phyloP scores from a whole-genome alignment of 495 filamentous ascomycete genomes.

The Penicillium steckii region DNA sequence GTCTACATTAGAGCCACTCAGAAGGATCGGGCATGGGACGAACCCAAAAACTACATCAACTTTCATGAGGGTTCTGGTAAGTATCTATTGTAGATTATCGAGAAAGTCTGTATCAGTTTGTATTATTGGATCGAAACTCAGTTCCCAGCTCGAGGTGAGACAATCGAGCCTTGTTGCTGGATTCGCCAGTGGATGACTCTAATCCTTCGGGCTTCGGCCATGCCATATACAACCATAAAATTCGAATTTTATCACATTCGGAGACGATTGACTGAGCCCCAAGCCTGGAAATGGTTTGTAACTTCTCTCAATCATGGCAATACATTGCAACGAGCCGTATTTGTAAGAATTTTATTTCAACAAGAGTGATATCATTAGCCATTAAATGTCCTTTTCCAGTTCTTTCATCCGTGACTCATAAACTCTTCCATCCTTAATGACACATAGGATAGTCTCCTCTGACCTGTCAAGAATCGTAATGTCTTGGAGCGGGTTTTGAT shows the following conservation, averaged over 20 bases:
- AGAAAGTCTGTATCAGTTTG: no score
- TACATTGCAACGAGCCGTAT: no score
- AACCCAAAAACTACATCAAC: no score
- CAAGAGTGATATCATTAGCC: no score
- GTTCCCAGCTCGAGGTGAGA: background rate
- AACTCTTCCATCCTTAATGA: slow-evolving; percentile 50
- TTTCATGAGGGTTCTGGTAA: no score
- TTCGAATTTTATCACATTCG: no score
- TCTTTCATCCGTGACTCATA: slow-evolving; percentile 2
- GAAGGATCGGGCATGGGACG: no score
- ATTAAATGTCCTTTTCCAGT: background rate
- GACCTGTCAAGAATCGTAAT: slow-evolving; percentile 45
- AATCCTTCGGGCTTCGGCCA: background rate
- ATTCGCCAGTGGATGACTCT: background rate
- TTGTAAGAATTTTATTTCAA: no score
- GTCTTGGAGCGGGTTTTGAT: slow-evolving; percentile 50
- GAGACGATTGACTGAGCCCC: no score
- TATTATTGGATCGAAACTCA: background rate
- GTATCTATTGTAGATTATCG: no score
- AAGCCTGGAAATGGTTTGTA: background rate
- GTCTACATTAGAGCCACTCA: no score
- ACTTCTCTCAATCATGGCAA: background rate
- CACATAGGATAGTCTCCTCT: slow-evolving; percentile 40
- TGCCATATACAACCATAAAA: no score
- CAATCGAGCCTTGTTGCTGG: background rate